Base-by-base conservation (phyloP, 2,329 filamentous ascomycete species). In the Fusarium lyarnte region DNA sequence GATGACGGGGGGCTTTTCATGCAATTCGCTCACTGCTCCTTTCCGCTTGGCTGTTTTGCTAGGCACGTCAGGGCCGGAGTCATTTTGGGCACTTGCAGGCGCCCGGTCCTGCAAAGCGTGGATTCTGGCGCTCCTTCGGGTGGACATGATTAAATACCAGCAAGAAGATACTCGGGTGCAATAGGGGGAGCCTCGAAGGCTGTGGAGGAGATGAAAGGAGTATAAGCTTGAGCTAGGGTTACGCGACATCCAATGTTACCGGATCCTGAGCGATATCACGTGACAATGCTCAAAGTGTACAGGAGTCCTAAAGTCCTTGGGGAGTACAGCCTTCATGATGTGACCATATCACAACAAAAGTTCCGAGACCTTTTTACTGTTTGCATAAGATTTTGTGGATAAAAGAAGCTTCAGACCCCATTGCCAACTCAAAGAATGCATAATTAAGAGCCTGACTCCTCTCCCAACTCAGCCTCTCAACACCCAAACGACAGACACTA, bases 101-200 rank as follows among this genome's bases (percentile, higher is more conserved):
- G 13, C 46, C 19, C 8, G 51, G 23, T 21, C 19, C 5, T 41
- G 35, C 33, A 54, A 58, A 21, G 19, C 42, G 14, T 35, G 41
- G 7, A 75, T 38, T 19, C 73, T 69, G 25, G 70, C 51, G 31
- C 73, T 75, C 53, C 66, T 73, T 12, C 70, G 45, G 1, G 31
- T 33, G 8, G 66, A 12, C 72, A 74, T 72, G 14, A 29, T 63
- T 5, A 21, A 4, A 17, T 16, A 11, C 11, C 9, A 33, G 23
- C 2, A 17, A 36, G 3, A 19, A 21, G 31, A 35, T 36, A 13
- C 11, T 52, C 4, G 33, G 13, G 33, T 17, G 9, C 19, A 17
- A 27, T 4, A 6, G 23, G 4, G 13, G 31, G 12, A 36, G 49
- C n/a, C 19, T n/a, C 9, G 10, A 21, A 16, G 13, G 33, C 19